Conservation (phyloP, 768 basidiomycete genomes). For the Rhodotorula diobovata region DNA sequence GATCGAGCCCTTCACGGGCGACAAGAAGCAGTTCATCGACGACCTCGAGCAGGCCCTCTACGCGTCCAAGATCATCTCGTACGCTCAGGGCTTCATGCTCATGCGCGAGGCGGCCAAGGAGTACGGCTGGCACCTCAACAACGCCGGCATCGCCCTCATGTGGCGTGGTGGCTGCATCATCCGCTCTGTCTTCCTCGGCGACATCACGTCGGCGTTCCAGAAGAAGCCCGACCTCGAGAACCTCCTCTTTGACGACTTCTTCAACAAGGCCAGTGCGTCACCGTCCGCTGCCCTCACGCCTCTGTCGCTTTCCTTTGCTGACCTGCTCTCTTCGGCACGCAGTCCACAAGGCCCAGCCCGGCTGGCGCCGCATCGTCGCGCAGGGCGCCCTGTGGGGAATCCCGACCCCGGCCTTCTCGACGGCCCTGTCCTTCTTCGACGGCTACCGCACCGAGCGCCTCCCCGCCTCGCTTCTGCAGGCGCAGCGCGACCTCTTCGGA, state of each 20-base stretch:
- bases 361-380: constrained; percentile 95
- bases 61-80: constrained; percentile 76
- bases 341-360: constrained; percentile 88
- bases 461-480: constrained; percentile 91
- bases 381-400: constrained; percentile 97
- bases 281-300: background rate
- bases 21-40: constrained; percentile 98
- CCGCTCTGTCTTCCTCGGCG: constrained; percentile 92
- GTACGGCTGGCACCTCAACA: constrained; percentile 84
- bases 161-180: constrained; percentile 99
- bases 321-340: constrained; percentile 49
- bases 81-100: constrained; percentile 99
- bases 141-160: constrained; percentile 95
- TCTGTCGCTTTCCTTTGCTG: background rate
- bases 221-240: constrained; percentile 82
- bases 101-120: constrained; percentile 98
- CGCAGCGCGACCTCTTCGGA: constrained; percentile 57
- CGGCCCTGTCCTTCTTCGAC: constrained; percentile 96
- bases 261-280: constrained; percentile 68
- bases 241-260: constrained; percentile 92
- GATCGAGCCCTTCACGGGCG: constrained; percentile 88
- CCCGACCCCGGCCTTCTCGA: constrained; percentile 95
- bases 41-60: constrained; percentile 99
- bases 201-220: constrained; percentile 83
- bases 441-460: constrained; percentile 94